phyloP scores from a whole-genome alignment of 1,284 basidiomycete genomes.

The Moesziomyces globuligerus region DNA sequence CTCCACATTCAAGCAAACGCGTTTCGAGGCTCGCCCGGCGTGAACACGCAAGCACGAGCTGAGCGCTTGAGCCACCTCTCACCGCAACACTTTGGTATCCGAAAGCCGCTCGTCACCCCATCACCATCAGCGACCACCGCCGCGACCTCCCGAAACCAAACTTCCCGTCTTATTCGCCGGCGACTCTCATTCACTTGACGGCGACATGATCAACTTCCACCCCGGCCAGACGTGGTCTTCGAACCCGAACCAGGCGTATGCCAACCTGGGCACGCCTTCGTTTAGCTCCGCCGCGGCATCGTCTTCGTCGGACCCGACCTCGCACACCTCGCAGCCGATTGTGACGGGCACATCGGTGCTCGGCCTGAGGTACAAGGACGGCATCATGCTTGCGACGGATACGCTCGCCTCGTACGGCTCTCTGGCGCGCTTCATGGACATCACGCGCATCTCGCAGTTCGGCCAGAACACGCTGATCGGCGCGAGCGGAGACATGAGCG shows the following conservation, averaged over 20 bases:
- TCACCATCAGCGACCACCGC: neutral
- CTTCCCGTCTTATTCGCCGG: too few species aligned
- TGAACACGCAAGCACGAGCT: constrained; percentile 38
- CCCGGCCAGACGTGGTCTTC: constrained; percentile 55
- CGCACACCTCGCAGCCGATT: constrained; percentile 78
- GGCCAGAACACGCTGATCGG: constrained; percentile 84
- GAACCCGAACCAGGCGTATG: constrained; percentile 26
- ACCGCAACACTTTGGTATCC: neutral
- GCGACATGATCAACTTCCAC: constrained; percentile 41
- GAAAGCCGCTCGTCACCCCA: neutral
- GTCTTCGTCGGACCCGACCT: constrained; percentile 34
- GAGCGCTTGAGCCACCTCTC: constrained; percentile 36
- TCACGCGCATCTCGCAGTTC: constrained; percentile 85
- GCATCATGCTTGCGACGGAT: constrained; percentile 99
- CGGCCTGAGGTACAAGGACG: constrained; percentile 92
- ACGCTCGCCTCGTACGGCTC: constrained; percentile 98
- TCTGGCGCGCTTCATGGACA: constrained; percentile 94
- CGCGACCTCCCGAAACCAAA: too few species aligned
- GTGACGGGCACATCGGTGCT: constrained; percentile 96
- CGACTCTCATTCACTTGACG: neutral
- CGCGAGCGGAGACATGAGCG: constrained; percentile 95
- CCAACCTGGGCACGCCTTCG: constrained; percentile 17
- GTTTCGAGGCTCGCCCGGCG: constrained; percentile 6
- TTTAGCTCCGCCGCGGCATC: constrained; percentile 66
- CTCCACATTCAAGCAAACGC: constrained; percentile 41